These are phyloP conservation scores for Friedmanniomyces simplex DNA, from an alignment of 495 filamentous ascomycete species.

Conservation along the genomic window DNA sequence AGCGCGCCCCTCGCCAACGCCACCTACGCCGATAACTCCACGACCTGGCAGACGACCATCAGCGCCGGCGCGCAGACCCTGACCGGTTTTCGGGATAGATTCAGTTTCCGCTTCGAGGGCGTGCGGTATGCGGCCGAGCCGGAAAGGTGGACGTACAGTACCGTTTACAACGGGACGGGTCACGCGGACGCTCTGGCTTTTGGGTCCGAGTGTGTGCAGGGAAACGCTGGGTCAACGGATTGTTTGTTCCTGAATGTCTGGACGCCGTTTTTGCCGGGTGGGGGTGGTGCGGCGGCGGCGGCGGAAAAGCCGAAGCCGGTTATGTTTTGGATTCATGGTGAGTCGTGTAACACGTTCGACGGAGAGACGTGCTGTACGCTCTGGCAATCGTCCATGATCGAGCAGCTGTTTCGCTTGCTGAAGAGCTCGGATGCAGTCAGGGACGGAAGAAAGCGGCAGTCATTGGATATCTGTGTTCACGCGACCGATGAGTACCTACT, in stretches of 20 bases:
- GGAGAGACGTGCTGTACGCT: no score
- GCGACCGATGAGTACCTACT: not conserved
- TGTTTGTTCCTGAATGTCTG: constrained; percentile 48
- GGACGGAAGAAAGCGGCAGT: no score
- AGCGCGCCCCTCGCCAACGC: constrained; percentile 17
- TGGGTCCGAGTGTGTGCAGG: constrained; percentile 36
- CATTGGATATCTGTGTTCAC: not conserved
- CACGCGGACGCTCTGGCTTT: constrained; percentile 31
- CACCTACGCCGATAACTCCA: constrained; percentile 16
- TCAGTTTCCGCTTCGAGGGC: constrained; percentile 39
- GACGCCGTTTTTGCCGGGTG: constrained; percentile 40
- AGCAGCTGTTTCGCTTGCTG: no score
- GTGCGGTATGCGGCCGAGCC: constrained; percentile 24
- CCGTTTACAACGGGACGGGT: constrained; percentile 9
- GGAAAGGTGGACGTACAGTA: constrained; percentile 21
- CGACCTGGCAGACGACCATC: constrained; percentile 12
- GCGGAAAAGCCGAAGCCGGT: constrained; percentile 36
- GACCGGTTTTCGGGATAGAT: constrained; percentile 34
- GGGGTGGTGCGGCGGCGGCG: not conserved
- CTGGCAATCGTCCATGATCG: no score
- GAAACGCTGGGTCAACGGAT: constrained; percentile 34
- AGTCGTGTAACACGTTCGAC: not conserved
- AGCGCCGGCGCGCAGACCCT: not conserved
- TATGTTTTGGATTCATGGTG: constrained; percentile 33
- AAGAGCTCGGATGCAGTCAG: no score